Base-by-base conservation (phyloP, 1,139 yeast species). In the Hemisphaericaspora xylofermentans region DNA sequence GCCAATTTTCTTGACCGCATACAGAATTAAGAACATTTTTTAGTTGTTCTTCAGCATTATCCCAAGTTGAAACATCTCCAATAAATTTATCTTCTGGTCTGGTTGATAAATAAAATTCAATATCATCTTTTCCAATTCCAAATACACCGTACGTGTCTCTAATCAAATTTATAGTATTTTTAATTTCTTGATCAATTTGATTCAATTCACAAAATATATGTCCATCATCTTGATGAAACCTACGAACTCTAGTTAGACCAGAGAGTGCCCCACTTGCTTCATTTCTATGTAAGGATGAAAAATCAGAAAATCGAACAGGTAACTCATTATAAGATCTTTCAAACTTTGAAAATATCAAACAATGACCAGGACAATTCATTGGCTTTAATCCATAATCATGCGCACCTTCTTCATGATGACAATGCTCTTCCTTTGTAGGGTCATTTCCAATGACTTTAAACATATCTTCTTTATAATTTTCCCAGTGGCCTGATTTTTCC, bases 351-450 rank as follows among this genome's bases (percentile, higher is more conserved):
- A 83, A 94, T 50, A 94, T 80, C 44, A 93, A 61, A 60, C 98
- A 94, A 61, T 94, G 99, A 1, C 98, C 98, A 0, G 99, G 98
- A 61, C 98, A 93, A 66, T 93, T 94, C 98, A 93, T 93, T 19
- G 98, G 98, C 62, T 93, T 93, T 47, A 93, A 71, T 3, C 96
- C 96, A 58, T 79, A 88, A 33, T 76, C 81, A 51, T 80, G 83
- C 18, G 66, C 57, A 41, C 70, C 76, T 27, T 45, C 49, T 19
- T 51, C 49, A 27, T 50, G 48, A 12, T 33, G 45, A 30, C 56
- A 58, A n/a, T 50, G 53, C 12, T 59, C 66, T 36, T 66, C 74
- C 39, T 63, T 60, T 10, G 61, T 43, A 16, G 52, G 37, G 45
- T 72, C 78, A 44, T 76, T 67, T 2, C 82, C 80, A 29, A 71